Evolutionary conservation across 2,329 filamentous ascomycete genomes (phyloP).

Genomic region (Cadophora luteo-olivacea): DNA sequence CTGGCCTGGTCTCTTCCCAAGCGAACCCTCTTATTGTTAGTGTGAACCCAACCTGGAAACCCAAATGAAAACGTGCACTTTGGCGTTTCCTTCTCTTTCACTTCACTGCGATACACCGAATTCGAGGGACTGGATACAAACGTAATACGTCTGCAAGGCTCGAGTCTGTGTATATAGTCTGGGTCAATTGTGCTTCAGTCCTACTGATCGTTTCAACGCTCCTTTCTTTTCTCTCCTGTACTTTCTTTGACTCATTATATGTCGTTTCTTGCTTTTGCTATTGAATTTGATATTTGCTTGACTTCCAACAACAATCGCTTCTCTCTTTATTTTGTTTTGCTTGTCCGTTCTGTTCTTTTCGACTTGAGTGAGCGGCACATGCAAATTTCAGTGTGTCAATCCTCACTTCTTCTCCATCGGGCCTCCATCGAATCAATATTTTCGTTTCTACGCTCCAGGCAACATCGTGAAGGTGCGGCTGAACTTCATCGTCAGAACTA

Average conservation of each 20-base stretch:
- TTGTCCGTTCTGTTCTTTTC: not conserved
- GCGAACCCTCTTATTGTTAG: slow-evolving; percentile 7
- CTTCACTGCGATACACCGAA: not conserved
- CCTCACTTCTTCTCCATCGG: not conserved
- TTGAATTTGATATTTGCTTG: not conserved
- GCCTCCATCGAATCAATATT: not conserved
- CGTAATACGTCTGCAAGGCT: not conserved
- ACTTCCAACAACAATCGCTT: not conserved
- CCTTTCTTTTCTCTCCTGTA: not conserved
- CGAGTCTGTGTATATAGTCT: not conserved
- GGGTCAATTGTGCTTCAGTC: not conserved
- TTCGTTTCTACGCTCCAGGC: not conserved
- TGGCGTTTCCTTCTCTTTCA: slow-evolving; percentile 6
- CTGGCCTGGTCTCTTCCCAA: not conserved
- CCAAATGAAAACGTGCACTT: slow-evolving; percentile 14
- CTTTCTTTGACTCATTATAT: not conserved
- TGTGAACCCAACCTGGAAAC: slow-evolving; percentile 3
- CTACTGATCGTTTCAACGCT: not conserved
- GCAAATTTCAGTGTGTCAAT: not conserved
- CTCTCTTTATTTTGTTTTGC: not conserved
- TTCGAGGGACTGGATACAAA: not conserved
- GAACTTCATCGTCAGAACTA: slow-evolving; percentile 2
- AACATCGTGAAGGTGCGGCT: not conserved
- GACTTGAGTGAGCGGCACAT: not conserved
- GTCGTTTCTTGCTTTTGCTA: not conserved